Percentiles rank a stretch among this genome's conserved stretches.
Evolutionary conservation across 192 early-diverging fungal genomes (phyloP).

Genomic region (Phycomyces blakesleeanus): DNA sequence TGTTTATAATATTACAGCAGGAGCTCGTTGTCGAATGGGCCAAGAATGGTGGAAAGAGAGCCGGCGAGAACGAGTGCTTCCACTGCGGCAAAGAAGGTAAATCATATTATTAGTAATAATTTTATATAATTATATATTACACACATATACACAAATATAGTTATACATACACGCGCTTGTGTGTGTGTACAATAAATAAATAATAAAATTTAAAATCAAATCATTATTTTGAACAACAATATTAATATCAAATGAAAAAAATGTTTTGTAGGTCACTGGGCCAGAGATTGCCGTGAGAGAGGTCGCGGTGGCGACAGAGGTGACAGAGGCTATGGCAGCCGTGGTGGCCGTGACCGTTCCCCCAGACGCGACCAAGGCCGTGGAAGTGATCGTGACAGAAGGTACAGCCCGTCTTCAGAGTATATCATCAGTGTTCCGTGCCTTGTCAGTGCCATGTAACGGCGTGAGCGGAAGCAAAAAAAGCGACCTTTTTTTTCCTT

Average conservation of each 20-base stretch:
- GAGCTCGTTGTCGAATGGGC: conserved; percentile 52
- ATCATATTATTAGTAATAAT: no score
- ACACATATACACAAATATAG: no score
- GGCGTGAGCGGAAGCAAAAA: not conserved
- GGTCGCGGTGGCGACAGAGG: conserved; percentile 9
- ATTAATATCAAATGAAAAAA: no score
- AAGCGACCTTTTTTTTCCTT: not conserved
- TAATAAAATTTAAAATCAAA: no score
- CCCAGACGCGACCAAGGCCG: conserved; percentile 11
- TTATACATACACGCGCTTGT: no score
- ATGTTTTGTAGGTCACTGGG: conserved; percentile 46
- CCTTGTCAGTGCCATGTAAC: conserved; percentile 14
- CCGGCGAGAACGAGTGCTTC: conserved; percentile 48
- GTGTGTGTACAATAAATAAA: no score
- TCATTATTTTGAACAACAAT: no score
- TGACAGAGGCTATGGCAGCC: conserved; percentile 24
- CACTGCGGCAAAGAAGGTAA: conserved; percentile 29
- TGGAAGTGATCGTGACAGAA: conserved; percentile 23
- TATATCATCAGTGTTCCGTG: conserved; percentile 6
- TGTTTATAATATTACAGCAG: conserved; percentile 2
- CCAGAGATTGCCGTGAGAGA: conserved; percentile 40
- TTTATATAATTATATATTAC: no score
- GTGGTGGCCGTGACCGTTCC: conserved; percentile 26
- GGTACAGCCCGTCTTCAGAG: conserved; percentile 17
- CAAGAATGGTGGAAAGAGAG: conserved; percentile 50